Evolutionary conservation across 176 grass and related monocot genomes (phyloP), one percentile per base, ranked within the genome.

Genomic region (Chloris gayana): DNA sequence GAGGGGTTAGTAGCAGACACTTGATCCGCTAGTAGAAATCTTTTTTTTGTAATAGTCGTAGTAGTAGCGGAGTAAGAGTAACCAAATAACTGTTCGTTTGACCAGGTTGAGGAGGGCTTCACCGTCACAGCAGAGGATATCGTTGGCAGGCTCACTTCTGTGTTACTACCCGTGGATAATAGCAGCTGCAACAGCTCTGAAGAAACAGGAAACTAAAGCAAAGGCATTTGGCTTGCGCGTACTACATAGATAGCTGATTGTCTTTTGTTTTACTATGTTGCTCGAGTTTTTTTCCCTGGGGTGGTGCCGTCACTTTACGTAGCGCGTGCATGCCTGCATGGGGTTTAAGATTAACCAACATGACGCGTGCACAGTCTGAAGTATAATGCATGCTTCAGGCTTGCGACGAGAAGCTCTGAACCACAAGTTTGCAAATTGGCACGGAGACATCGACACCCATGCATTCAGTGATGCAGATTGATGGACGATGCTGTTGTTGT

Each of bases 21-120:
- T n/a, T n/a, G n/a, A n/a, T n/a, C n/a, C n/a, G n/a, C n/a, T n/a
- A n/a, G n/a, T n/a, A n/a, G n/a, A n/a, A n/a, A n/a, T n/a, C n/a
- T n/a, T n/a, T n/a, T n/a, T n/a, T n/a, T n/a, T n/a, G n/a, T n/a
- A n/a, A n/a, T n/a, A n/a, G n/a, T n/a, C n/a, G n/a, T n/a, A n/a
- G n/a, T n/a, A n/a, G n/a, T n/a, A n/a, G n/a, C n/a, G n/a, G 35
- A 37, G 2, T 37, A 37, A 37, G 35, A 37, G 35, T 37, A 37
- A 37, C 0, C 8, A 24, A 13, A 4, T 46, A 9, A 29, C 29
- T 69, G 14, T 46, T 63, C 7, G 9, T 81, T 69, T 69, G 27
- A 38, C 66, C 78, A 87, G 80, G 60, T 67, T 69, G 86, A 88
- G 30, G 68, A 79, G 17, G 38, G 74, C 11, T 79, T 73, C 41